Base-by-base conservation (phyloP, 306 rosid genomes). In the Vigna trinervia region DNA sequence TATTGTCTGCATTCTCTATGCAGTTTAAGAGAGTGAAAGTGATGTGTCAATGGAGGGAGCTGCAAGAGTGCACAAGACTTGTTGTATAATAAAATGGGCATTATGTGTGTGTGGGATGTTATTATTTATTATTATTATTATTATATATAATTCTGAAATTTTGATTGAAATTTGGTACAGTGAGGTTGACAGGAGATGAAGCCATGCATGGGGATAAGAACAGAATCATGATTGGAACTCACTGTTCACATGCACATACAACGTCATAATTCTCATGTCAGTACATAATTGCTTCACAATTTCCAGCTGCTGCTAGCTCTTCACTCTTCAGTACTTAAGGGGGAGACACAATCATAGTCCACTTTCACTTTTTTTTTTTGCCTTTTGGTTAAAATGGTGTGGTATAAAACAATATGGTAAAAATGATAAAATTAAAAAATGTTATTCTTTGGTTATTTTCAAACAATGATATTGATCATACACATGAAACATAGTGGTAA, bases 191-290 rank as follows among this genome's bases (percentile, higher is more conserved):
- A 65, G 15, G 62, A 60, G 84, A 78, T 71, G 80, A 43, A 83
- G 81, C 68, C 43, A 47, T 82, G 86, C 85, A 87, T 85, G 80
- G 80, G 69, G 62, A 78, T 84, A 58, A 48, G 30, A 36, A 84
- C 77, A 83, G 76, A 77, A 59, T 59, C 84, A 90, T 84, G 81
- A 90, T 87, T 81, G 90, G 84, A 83, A 82, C 89, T 84, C 84
- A 90, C 92, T 90, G 90, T 90, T 87, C 84, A 62, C 82, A 52
- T 65, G 17, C 53, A 6, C 56, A 51, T 69, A 72, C 78, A 28
- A 52, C 57, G 88, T 87, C 91, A 87, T 74, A 17, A 30, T 43
- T 60, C 68, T 61, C 73, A 50, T 71, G 46, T 58, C 70, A 50
- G 14, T 77, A 36, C 56, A 73, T 43, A 59, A 30, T 38, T 22